Base-by-base conservation (phyloP, 169 alveolate genomes). In the Plasmodium gaboni region DNA sequence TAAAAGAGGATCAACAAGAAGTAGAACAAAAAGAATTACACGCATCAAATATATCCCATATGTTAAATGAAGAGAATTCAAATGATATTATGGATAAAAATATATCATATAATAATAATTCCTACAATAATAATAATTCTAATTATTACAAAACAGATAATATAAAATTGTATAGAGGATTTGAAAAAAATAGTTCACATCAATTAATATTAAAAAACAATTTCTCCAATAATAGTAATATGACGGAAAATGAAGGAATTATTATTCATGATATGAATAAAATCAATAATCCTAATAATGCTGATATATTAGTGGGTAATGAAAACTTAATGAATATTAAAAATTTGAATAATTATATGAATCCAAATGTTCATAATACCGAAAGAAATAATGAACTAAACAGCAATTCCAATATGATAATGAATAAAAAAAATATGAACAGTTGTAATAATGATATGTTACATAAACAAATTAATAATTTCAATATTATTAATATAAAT, bases 131-230 rank as follows among this genome's bases (percentile, higher is more conserved):
- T 51, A 51, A 15, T 15, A 69, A 61, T 83, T 38, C 57, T 69
- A 83, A 83, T 68, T 83, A 51, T 83, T 67, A 67, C 51, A 83
- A 83, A 71, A 44, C 72, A 38, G 91, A 83, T 55, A 69, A 57
- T 48, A 51, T 61, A 42, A 76, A 76, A 42, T 7, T 63, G 15
- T 65, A 64, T 50, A 76, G 51, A 42, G 68, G 51, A 17, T 76
- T 12, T 32, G 26, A 68, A 19, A 76, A 76, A 38, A 76, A 44
- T 50, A 68, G 42, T n/a, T 26, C 61, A 1, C 67, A 76, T 9
- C 89, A 64, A 12, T 76, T 76, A 26, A 15, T 24, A 8, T 19
- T 64, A 50, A 76, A 76, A 64, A 76, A 76, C 65, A 76, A 64
- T 59, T 76, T 70, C 38, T 17, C 28, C 63, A 70, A 50, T 64